A percentile compares a stretch with the other conserved stretches of the same genome.
These are phyloP conservation scores for Castanospermum australe DNA, from an alignment of 306 rosid genomes.

Conservation along the genomic window DNA sequence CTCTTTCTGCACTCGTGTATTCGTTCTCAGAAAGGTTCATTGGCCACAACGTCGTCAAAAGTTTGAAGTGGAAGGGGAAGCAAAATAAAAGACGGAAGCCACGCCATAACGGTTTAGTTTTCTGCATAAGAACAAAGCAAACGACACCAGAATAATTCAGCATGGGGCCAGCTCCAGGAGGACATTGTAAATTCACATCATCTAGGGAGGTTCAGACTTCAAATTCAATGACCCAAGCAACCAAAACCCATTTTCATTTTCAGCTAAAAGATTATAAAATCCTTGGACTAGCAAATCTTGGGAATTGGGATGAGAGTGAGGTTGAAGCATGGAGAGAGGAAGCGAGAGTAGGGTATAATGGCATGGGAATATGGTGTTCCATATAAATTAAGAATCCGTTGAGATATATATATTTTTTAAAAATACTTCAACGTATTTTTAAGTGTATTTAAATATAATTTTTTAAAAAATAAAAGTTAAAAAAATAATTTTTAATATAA, in stretches of 20 bases:
- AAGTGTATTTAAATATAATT: no score
- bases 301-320: neutral
- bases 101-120: neutral
- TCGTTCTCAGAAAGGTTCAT: neutral
- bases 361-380: neutral
- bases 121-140: neutral
- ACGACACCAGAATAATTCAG: neutral
- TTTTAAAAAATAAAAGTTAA: no score
- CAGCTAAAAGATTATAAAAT: neutral
- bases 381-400: no score
- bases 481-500: no score
- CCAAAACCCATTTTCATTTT: neutral
- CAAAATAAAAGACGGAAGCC: no score
- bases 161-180: neutral
- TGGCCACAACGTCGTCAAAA: neutral
- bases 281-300: neutral
- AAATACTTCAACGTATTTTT: no score
- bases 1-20: neutral
- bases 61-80: no score
- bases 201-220: neutral
- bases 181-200: neutral
- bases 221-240: neutral
- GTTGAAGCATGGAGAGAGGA: neutral
- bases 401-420: no score
- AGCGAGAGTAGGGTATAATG: neutral